phyloP scores from a whole-genome alignment of 1,284 basidiomycete genomes.

The Ganoderma lucidum region DNA sequence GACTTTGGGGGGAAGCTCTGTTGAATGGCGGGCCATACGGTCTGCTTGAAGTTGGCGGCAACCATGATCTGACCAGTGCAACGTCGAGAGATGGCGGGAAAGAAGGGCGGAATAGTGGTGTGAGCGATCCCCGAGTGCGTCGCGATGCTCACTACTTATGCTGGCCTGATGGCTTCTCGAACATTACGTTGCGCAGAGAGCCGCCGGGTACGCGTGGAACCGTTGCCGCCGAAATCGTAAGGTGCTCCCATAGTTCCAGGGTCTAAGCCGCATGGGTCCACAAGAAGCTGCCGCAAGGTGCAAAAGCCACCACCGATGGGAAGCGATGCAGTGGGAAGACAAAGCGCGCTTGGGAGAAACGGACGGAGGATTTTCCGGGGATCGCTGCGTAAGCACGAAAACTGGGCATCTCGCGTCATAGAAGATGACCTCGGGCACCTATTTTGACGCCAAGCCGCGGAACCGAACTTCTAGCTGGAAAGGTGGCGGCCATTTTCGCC shows the following conservation, averaged over 20 bases:
- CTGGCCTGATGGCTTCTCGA: not conserved
- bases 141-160: not conserved
- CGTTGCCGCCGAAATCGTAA: not conserved
- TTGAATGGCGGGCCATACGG: not conserved
- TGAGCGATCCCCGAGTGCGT: not conserved
- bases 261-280: not conserved
- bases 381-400: not conserved
- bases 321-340: not conserved
- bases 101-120: not conserved
- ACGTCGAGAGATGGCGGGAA: not conserved
- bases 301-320: not conserved
- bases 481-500: not conserved
- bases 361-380: not conserved
- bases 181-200: not conserved
- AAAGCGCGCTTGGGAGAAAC: not conserved
- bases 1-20: slow-evolving; percentile 48
- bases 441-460: not conserved
- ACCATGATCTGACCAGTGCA: slow-evolving; percentile 10
- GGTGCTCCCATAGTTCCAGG: not conserved
- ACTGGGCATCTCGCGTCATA: not conserved
- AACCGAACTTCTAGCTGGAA: not conserved
- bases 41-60: slow-evolving; percentile 8
- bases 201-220: not conserved
- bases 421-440: not conserved
- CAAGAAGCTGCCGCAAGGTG: not conserved